These are phyloP conservation scores for Russula brevipes DNA, from an alignment of 768 basidiomycete genomes.

Conservation along the genomic window DNA sequence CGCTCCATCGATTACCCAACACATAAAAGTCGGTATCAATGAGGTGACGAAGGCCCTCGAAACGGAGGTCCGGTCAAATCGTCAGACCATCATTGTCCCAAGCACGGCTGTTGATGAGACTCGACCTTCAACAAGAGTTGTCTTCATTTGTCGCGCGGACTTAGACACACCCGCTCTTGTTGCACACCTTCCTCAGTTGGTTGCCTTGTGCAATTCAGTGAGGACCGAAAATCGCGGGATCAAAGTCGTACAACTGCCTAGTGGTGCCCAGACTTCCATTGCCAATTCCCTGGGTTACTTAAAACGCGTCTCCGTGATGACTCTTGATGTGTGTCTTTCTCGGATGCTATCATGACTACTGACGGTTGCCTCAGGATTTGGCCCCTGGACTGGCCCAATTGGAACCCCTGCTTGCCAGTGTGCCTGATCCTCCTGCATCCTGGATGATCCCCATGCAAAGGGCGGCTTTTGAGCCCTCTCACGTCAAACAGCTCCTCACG, in stretches of 20 bases:
- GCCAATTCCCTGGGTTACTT: slow-evolving; percentile 56
- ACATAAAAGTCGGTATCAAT: slow-evolving; percentile 69
- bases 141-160: slow-evolving; percentile 73
- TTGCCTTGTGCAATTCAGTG: slow-evolving; percentile 67
- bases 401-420: slow-evolving; percentile 39
- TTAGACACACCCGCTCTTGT: slow-evolving; percentile 67
- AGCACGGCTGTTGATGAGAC: not conserved
- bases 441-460: slow-evolving; percentile 50
- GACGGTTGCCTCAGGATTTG: slow-evolving; percentile 33
- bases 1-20: slow-evolving; percentile 41
- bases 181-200: slow-evolving; percentile 69
- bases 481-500: slow-evolving; percentile 77
- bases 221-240: slow-evolving; percentile 30
- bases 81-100: not conserved
- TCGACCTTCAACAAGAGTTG: slow-evolving; percentile 28
- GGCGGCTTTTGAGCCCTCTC: slow-evolving; percentile 53
- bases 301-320: slow-evolving; percentile 60
- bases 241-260: slow-evolving; percentile 60
- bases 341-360: slow-evolving; percentile 6
- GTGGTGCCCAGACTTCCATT: slow-evolving; percentile 57
- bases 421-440: slow-evolving; percentile 56
- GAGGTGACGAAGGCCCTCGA: slow-evolving; percentile 73
- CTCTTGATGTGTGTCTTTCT: slow-evolving; percentile 52
- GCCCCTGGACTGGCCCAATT: slow-evolving; percentile 36
- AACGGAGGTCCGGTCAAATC: slow-evolving; percentile 38